Conservation (phyloP, 768 basidiomycete genomes). For the Tylopilus subfusipes region DNA sequence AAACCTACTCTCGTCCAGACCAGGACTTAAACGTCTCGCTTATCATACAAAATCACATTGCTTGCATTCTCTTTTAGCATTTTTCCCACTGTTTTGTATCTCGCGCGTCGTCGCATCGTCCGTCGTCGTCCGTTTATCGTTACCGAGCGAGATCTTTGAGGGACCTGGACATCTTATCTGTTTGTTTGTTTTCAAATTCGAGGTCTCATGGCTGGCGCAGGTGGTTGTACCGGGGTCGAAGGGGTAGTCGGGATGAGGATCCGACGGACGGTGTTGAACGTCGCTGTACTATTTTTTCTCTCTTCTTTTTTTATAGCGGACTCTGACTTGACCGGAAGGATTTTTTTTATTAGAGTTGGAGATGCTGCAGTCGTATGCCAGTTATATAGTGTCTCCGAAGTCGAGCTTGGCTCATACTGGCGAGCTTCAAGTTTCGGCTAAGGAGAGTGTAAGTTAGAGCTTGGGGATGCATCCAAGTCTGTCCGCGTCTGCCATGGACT, state of each 20-base stretch:
- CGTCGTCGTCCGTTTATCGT: constrained; percentile 4
- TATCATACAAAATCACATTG: constrained; percentile 33
- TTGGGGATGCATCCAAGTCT: too few relatives aligned
- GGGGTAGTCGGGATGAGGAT: neutral
- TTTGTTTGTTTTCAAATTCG: constrained; percentile 1
- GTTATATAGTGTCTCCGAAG: neutral
- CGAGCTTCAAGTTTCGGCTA: too few relatives aligned
- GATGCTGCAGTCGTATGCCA: neutral
- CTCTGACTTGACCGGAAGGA: constrained; percentile 14
- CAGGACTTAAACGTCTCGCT: constrained; percentile 25
- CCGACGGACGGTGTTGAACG: constrained; percentile 15
- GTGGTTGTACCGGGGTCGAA: neutral
- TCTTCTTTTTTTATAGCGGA: constrained; percentile 12
- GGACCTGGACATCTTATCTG: constrained; percentile 1
- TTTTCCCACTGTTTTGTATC: constrained; percentile 13
- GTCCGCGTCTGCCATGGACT: too few relatives aligned
- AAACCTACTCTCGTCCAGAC: constrained; percentile 19
- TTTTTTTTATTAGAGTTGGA: constrained; percentile 4
- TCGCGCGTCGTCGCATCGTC: constrained; percentile 5
- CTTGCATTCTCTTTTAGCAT: constrained; percentile 24
- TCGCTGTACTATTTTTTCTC: constrained; percentile 14
- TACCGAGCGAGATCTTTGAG: constrained; percentile 2
- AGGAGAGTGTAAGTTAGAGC: too few relatives aligned
- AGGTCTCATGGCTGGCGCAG: neutral
- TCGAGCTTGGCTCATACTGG: too few relatives aligned